Conservation (phyloP, 768 basidiomycete species). For the Xanthoconium purpureum region DNA sequence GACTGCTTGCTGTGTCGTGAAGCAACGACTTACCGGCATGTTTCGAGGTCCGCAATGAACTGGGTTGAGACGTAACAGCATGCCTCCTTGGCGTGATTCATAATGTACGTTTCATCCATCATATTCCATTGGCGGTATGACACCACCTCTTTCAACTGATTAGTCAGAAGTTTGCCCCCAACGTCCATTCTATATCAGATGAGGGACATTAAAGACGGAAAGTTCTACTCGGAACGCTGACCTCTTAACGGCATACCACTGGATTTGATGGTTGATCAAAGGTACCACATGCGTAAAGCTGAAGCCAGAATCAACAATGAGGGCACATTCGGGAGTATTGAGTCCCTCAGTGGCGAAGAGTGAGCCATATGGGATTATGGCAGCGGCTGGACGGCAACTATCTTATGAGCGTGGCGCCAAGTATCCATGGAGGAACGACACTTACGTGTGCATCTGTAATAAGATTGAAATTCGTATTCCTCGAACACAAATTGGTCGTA, state of each 20-base stretch:
- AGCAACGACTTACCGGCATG: conserved; percentile 61
- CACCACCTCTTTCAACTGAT: conserved; percentile 89
- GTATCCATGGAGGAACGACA: conserved; percentile 22
- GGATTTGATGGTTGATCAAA: conserved; percentile 65
- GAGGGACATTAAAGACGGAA: conserved; percentile 14
- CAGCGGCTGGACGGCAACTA: conserved; percentile 57
- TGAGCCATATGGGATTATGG: conserved; percentile 69
- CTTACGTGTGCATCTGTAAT: conserved; percentile 79
- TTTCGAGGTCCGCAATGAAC: conserved; percentile 72
- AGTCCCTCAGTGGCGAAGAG: conserved; percentile 54
- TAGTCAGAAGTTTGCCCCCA: conserved; percentile 93
- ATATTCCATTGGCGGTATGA: conserved; percentile 98
- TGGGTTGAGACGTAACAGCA: conserved; percentile 83
- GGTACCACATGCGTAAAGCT: conserved; percentile 94
- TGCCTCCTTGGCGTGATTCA: conserved; percentile 88
- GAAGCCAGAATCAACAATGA: conserved; percentile 89
- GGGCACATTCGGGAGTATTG: conserved; percentile 68
- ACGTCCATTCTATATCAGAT: conserved; percentile 78
- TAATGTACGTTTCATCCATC: conserved; percentile 94
- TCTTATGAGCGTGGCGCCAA: conserved; percentile 17
- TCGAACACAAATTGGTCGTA: conserved; percentile 97
- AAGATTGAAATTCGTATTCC: conserved; percentile 90
- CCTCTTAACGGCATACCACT: conserved; percentile 85
- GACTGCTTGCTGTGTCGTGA: conserved; percentile 15
- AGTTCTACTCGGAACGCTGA: conserved; percentile 29